phyloP scores from a whole-genome alignment of 2,329 filamentous ascomycete genomes.

The Aspergillus glaucus region DNA sequence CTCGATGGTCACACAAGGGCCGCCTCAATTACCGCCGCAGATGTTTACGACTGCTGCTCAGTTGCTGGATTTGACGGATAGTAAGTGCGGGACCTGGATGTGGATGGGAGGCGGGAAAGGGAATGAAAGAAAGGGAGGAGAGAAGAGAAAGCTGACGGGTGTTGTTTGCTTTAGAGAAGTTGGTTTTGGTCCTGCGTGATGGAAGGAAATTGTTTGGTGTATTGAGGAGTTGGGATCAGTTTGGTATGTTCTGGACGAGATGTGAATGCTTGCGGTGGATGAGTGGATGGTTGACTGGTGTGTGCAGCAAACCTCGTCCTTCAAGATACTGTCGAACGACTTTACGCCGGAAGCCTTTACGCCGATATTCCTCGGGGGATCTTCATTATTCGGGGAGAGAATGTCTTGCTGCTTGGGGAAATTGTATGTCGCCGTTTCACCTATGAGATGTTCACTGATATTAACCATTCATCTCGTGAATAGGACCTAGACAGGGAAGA shows the following conservation, averaged over 20 bases:
- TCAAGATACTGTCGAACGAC: slow-evolving; percentile 83
- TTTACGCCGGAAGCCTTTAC: slow-evolving; percentile 70
- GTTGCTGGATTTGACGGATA: slow-evolving; percentile 92
- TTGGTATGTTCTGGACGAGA: slow-evolving; percentile 56
- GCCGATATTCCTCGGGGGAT: slow-evolving; percentile 80
- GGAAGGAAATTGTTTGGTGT: slow-evolving; percentile 91
- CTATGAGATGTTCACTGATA: not conserved
- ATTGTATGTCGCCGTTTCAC: slow-evolving; percentile 50
- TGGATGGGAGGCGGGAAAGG: not conserved
- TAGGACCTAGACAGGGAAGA: slow-evolving; percentile 91
- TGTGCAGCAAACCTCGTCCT: slow-evolving; percentile 81
- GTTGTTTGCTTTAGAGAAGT: slow-evolving; percentile 65
- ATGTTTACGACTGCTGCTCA: slow-evolving; percentile 99
- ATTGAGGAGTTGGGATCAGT: slow-evolving; percentile 94
- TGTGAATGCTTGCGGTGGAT: not conserved
- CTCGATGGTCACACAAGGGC: slow-evolving; percentile 29
- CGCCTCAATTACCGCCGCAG: slow-evolving; percentile 60
- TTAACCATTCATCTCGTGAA: slow-evolving; percentile 2
- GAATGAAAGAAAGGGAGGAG: not conserved
- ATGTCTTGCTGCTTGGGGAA: slow-evolving; percentile 90
- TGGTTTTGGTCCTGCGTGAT: slow-evolving; percentile 84
- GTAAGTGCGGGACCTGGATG: slow-evolving; percentile 51
- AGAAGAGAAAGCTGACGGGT: slow-evolving; percentile 1
- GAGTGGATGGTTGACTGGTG: not conserved
- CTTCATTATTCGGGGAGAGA: slow-evolving; percentile 90